A percentile compares a stretch with the other conserved stretches of the same genome.
These are phyloP conservation scores for Tuber aestivum DNA, from an alignment of 495 filamentous ascomycete species.

Conservation along the genomic window DNA sequence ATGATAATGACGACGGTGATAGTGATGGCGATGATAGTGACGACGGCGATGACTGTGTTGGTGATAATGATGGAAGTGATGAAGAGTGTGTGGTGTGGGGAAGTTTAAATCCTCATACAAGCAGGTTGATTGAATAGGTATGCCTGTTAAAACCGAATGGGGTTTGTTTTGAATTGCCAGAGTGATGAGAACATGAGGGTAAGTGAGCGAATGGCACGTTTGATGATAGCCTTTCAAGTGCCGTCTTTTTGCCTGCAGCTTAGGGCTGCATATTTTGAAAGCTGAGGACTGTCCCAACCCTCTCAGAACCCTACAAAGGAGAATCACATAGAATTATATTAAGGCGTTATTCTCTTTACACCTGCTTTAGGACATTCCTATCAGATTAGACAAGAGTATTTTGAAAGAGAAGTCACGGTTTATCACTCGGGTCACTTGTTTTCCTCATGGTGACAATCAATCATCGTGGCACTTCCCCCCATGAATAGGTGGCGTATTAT, in stretches of 20 bases:
- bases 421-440: neutral
- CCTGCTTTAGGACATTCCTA: neutral
- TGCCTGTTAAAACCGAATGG: neutral
- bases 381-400: neutral
- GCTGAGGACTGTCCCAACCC: neutral
- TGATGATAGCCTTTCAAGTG: neutral
- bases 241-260: neutral
- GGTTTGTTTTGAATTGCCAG: neutral
- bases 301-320: neutral
- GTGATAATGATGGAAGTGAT: neutral
- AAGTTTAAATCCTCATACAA: neutral
- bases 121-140: neutral
- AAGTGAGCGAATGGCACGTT: neutral
- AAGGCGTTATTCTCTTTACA: neutral
- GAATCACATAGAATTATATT: neutral
- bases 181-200: neutral
- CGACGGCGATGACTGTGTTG: neutral
- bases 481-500: neutral
- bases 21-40: neutral
- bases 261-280: neutral
- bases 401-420: neutral
- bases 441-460: neutral
- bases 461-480: neutral
- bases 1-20: neutral
- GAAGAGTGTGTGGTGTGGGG: neutral